These are phyloP conservation scores for Jamesozyma jinghongensis DNA, from an alignment of 805 yeast species.

Conservation along the genomic window DNA sequence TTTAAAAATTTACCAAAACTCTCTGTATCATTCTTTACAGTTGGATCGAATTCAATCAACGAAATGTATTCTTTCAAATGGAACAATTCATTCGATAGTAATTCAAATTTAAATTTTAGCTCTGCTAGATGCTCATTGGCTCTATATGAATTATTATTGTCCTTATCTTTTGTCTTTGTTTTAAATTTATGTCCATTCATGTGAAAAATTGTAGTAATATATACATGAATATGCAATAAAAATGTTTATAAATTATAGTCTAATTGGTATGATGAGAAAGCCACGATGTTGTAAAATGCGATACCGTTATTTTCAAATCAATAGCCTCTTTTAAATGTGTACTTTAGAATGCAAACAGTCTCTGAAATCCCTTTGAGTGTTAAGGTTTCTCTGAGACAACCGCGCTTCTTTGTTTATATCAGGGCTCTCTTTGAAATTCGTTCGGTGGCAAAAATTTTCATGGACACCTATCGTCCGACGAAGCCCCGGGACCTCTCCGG, in stretches of 20 bases:
- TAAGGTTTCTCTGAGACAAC: not conserved
- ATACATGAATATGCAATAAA: constrained; percentile 7
- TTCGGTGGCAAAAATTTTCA: no score
- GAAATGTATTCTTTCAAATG: constrained; percentile 56
- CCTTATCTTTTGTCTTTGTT: not conserved
- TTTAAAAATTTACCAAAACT: constrained; percentile 30
- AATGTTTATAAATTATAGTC: not conserved
- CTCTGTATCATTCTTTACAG: constrained; percentile 27
- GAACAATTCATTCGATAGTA: constrained; percentile 50
- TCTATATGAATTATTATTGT: not conserved
- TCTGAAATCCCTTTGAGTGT: no score
- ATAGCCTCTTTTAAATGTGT: not conserved
- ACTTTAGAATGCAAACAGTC: constrained; percentile 1
- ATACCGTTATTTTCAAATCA: constrained; percentile 6
- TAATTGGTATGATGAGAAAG: constrained; percentile 5
- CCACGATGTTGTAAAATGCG: constrained; percentile 3
- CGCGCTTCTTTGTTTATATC: not conserved
- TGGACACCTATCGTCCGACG: no score
- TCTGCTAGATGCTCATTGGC: constrained; percentile 32
- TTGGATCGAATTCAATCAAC: constrained; percentile 53
- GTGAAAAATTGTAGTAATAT: not conserved
- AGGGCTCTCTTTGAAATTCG: no score
- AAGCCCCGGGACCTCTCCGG: no score
- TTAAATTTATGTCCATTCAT: constrained; percentile 3
- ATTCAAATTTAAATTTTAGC: constrained; percentile 38